Evolutionary conservation across 495 filamentous ascomycete species (phyloP).

Genomic region (Mycothermus thermophilus): DNA sequence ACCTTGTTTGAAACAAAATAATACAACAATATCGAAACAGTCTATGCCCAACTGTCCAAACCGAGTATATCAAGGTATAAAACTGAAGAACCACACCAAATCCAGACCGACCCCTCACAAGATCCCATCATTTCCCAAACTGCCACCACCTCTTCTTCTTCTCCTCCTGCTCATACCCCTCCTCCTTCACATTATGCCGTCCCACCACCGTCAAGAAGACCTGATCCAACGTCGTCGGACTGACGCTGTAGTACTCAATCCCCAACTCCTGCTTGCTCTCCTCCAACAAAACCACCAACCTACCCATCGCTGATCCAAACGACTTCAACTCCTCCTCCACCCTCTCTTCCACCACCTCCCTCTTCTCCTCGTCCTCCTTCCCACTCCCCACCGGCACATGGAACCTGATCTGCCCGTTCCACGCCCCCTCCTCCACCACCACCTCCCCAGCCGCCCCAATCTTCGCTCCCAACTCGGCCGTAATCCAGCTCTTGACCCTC

Average conservation of each 20-base stretch:
- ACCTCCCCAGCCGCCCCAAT: slow-evolving; percentile 50
- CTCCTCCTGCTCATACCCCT: slow-evolving; percentile 43
- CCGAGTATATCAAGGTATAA: no score
- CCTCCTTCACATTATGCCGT: slow-evolving; percentile 62
- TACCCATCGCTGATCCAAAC: slow-evolving; percentile 35
- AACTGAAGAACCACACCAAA: no score
- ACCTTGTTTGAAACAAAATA: no score
- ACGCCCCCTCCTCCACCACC: slow-evolving; percentile 54
- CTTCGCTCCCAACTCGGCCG: slow-evolving; percentile 39
- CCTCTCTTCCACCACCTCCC: not conserved
- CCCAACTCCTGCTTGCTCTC: slow-evolving; percentile 48
- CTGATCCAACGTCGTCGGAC: slow-evolving; percentile 72
- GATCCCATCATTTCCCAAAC: slow-evolving; percentile 1
- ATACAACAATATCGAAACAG: no score
- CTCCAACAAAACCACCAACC: slow-evolving; percentile 59
- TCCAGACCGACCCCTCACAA: no score
- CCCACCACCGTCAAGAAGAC: slow-evolving; percentile 75
- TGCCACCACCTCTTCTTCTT: slow-evolving; percentile 18
- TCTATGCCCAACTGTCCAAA: no score
- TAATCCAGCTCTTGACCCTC: slow-evolving; percentile 47
- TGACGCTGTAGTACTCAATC: slow-evolving; percentile 67
- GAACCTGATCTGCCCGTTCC: slow-evolving; percentile 73
- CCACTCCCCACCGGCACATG: slow-evolving; percentile 40
- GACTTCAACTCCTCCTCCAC: not conserved
- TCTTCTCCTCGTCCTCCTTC: not conserved